A percentile compares a stretch with the other conserved stretches of the same genome.
Evolutionary conservation across 2,329 filamentous ascomycete genomes (phyloP).

Genomic region (Neofusicoccum cordaticola): DNA sequence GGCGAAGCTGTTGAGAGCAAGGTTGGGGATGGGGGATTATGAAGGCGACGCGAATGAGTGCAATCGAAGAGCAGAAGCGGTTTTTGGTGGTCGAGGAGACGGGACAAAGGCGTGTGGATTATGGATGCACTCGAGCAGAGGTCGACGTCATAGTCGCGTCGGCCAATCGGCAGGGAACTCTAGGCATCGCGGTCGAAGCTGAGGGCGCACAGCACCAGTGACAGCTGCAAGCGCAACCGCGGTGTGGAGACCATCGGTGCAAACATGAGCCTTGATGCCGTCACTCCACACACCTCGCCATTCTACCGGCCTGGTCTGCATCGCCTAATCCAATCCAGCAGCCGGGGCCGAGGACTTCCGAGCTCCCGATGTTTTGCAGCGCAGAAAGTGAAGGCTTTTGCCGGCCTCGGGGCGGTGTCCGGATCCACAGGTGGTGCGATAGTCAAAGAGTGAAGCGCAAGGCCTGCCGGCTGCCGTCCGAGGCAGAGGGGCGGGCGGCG

Average conservation of each 20-base stretch:
- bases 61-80: not conserved
- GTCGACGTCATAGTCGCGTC: conserved; percentile 18
- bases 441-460: too few relatives aligned
- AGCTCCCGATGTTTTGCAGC: too few relatives aligned
- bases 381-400: too few relatives aligned
- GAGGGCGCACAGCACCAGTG: not conserved
- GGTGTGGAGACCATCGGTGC: not conserved
- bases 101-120: not conserved
- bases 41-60: conserved; percentile 16
- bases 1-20: not conserved
- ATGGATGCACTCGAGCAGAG: not conserved
- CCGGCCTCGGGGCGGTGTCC: too few relatives aligned
- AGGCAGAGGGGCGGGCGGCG: not conserved
- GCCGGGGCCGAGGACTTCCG: too few relatives aligned
- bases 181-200: not conserved
- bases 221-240: not conserved
- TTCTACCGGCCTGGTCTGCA: not conserved
- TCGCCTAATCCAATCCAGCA: too few relatives aligned
- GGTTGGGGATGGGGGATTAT: not conserved
- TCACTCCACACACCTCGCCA: not conserved
- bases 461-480: not conserved
- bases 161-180: conserved; percentile 5
- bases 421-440: too few relatives aligned
- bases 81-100: not conserved
- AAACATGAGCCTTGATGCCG: not conserved